A percentile compares a stretch with the other conserved stretches of the same genome.
Evolutionary conservation across 441 rosid species (phyloP).

Genomic region (Gossypium aridum): DNA sequence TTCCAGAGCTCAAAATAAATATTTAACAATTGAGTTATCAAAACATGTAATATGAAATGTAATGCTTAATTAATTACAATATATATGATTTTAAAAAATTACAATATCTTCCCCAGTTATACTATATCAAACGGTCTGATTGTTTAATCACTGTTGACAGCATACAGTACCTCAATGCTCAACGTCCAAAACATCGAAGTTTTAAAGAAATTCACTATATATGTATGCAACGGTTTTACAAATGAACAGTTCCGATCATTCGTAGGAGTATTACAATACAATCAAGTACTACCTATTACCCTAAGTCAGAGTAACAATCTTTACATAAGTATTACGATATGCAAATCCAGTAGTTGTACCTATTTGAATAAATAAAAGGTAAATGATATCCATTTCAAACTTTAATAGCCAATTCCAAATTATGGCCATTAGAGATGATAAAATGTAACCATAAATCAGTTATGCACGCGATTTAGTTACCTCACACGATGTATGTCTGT

Average conservation of each 20-base stretch:
- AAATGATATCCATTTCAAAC: background rate
- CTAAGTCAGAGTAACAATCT: background rate
- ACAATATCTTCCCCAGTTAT: no score
- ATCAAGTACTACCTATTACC: background rate
- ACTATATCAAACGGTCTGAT: no score
- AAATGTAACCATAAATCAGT: background rate
- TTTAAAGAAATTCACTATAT: background rate
- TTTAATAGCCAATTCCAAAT: slow-evolving; percentile 13
- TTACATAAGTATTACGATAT: background rate
- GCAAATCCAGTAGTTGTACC: background rate
- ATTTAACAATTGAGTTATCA: no score
- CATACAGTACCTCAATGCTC: background rate
- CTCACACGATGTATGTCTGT: slow-evolving; percentile 47
- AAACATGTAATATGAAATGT: no score
- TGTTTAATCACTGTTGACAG: no score
- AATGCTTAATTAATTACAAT: no score
- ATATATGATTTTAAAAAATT: no score
- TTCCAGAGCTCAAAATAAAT: no score
- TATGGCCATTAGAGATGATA: background rate
- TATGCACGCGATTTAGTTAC: background rate
- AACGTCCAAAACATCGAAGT: background rate
- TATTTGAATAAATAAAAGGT: background rate
- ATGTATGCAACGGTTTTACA: background rate
- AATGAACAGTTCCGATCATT: background rate
- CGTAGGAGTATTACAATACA: background rate